Percentiles rank a stretch among this genome's conserved stretches.
Evolutionary conservation across 768 basidiomycete genomes (phyloP).

Genomic region (Cubamyces sp.): DNA sequence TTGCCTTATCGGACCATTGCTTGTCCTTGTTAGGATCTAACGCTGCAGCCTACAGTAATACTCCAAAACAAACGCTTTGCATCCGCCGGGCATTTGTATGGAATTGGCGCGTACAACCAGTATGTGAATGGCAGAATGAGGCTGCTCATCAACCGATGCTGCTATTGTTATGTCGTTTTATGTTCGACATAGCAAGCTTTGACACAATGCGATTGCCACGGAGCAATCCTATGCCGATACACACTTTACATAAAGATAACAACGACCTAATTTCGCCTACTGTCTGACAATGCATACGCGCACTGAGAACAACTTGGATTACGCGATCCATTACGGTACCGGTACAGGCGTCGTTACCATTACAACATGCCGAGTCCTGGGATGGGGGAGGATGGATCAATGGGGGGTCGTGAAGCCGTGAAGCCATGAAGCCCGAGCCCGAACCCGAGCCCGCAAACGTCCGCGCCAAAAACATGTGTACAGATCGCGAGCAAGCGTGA

Average conservation of each 20-base stretch:
- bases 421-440: slow-evolving; percentile 3
- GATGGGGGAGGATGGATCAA: not conserved
- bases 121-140: too few species aligned
- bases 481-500: slow-evolving; percentile 3
- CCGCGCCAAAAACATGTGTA: slow-evolving; percentile 3
- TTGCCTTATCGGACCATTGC: slow-evolving; percentile 16
- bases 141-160: too few species aligned
- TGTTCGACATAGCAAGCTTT: too few species aligned
- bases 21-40: slow-evolving; percentile 26
- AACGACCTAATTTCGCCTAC: not conserved
- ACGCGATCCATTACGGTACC: slow-evolving; percentile 23
- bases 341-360: slow-evolving; percentile 26
- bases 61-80: slow-evolving; percentile 23
- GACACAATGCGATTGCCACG: too few species aligned
- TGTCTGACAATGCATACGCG: not conserved
- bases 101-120: too few species aligned
- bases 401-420: slow-evolving; percentile 1
- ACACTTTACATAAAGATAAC: too few species aligned
- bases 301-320: slow-evolving; percentile 18
- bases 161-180: too few species aligned
- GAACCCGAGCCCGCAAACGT: slow-evolving; percentile 14
- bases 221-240: too few species aligned
- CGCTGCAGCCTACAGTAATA: slow-evolving; percentile 27
- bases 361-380: slow-evolving; percentile 24
- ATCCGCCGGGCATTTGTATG: not conserved